A percentile compares a stretch with the other conserved stretches of the same genome.
phyloP scores from a whole-genome alignment of 2,329 filamentous ascomycete genomes.

The Arthroderma sp. region DNA sequence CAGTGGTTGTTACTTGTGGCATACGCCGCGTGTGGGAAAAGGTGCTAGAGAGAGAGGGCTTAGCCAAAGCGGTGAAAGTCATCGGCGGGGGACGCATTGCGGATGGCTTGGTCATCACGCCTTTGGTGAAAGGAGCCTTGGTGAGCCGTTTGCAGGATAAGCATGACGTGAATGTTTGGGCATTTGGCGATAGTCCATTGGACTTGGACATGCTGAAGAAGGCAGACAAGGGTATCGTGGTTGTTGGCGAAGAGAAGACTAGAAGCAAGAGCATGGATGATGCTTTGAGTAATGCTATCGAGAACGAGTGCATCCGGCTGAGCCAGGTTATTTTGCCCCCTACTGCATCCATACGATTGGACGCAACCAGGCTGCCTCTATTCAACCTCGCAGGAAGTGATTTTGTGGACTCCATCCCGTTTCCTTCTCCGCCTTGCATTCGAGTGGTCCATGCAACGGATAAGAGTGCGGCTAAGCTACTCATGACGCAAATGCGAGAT shows the following conservation, averaged over 20 bases:
- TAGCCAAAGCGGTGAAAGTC: conserved; percentile 36
- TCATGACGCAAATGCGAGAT: conserved; percentile 45
- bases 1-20: conserved; percentile 46
- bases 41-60: conserved; percentile 35
- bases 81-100: conserved; percentile 42
- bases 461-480: conserved; percentile 36
- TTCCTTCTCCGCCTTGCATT: conserved; percentile 11
- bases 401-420: conserved; percentile 21
- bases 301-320: conserved; percentile 29
- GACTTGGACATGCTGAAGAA: conserved; percentile 46
- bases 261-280: conserved; percentile 45
- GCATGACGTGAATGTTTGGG: conserved; percentile 36
- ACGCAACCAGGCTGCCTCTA: conserved; percentile 33
- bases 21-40: conserved; percentile 44
- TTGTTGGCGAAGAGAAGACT: conserved; percentile 38
- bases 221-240: conserved; percentile 44
- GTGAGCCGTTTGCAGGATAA: conserved; percentile 32
- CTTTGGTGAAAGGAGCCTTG: conserved; percentile 39
- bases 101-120: conserved; percentile 42
- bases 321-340: conserved; percentile 39
- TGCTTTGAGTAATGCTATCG: conserved; percentile 34
- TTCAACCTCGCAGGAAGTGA: conserved; percentile 24
- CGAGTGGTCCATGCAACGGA: conserved; percentile 36
- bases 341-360: conserved; percentile 32
- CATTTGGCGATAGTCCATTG: conserved; percentile 49